Conservation (phyloP, 257 asterid genomes). For the Gentiana straminea region DNA sequence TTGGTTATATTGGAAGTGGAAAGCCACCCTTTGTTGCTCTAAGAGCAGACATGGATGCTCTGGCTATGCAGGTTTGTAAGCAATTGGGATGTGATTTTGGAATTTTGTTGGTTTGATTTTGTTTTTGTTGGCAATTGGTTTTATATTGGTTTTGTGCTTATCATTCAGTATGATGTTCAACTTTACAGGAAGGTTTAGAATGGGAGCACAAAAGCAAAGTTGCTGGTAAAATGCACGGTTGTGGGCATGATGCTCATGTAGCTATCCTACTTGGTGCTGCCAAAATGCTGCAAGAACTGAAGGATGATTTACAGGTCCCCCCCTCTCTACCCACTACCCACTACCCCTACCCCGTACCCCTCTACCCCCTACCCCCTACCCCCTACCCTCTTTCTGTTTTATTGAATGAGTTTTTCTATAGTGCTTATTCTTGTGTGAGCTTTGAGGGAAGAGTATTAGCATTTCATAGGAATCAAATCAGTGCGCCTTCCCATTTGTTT, state of each 20-base stretch:
- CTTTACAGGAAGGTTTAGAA: conserved; percentile 48
- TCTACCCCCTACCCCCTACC: no score
- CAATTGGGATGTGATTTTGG: neutral
- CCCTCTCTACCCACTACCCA: no score
- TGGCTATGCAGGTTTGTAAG: conserved; percentile 38
- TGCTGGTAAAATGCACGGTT: conserved; percentile 67
- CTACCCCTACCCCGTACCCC: no score
- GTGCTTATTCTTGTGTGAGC: no score
- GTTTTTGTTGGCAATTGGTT: neutral
- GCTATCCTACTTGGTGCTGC: conserved; percentile 78
- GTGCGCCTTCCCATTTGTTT: no score
- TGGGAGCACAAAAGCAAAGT: conserved; percentile 71
- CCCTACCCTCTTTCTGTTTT: no score
- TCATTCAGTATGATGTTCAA: neutral
- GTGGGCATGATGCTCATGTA: conserved; percentile 79
- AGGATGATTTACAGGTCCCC: conserved; percentile 32
- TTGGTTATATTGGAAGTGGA: conserved; percentile 53
- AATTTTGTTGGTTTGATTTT: neutral
- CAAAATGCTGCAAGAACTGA: conserved; percentile 44
- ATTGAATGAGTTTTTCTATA: no score
- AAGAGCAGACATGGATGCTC: conserved; percentile 76
- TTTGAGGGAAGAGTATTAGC: no score
- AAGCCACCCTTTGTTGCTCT: conserved; percentile 55
- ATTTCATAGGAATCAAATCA: no score
- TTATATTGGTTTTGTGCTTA: conserved; percentile 1